Conservation (phyloP, 495 filamentous ascomycete genomes). For the Penicillium silybi region DNA sequence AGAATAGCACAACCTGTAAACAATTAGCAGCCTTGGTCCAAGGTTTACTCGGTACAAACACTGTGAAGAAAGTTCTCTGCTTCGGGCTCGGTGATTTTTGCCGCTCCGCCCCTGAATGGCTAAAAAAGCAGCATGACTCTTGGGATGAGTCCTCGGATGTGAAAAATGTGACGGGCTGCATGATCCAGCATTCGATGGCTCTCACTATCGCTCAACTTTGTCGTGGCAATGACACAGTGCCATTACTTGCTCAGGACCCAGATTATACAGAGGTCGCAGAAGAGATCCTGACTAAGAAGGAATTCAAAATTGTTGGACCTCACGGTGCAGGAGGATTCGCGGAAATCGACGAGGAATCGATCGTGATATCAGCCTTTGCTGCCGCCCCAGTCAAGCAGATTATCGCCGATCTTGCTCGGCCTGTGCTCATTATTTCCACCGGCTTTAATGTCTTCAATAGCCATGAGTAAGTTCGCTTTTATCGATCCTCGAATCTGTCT, state of each 20-base stretch:
- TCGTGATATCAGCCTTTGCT: slow-evolving; percentile 32
- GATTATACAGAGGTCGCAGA: slow-evolving; percentile 28
- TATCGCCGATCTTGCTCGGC: slow-evolving; percentile 36
- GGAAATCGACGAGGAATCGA: slow-evolving; percentile 33
- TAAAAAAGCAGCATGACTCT: slow-evolving; percentile 23
- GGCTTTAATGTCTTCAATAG: slow-evolving; percentile 24
- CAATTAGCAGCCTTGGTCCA: slow-evolving; percentile 23
- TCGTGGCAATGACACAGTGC: slow-evolving; percentile 21
- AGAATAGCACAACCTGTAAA: slow-evolving; percentile 28
- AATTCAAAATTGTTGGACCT: slow-evolving; percentile 33
- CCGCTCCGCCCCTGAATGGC: slow-evolving; percentile 27
- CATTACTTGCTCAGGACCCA: slow-evolving; percentile 31
- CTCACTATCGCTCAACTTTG: slow-evolving; percentile 31
- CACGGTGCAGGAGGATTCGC: slow-evolving; percentile 38
- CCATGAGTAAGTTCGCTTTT: slow-evolving; percentile 28
- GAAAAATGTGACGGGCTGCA: slow-evolving; percentile 23
- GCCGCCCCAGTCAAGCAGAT: slow-evolving; percentile 30
- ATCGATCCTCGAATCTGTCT: slow-evolving; percentile 22
- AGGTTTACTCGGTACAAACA: slow-evolving; percentile 23
- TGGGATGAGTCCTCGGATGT: slow-evolving; percentile 27
- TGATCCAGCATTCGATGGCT: slow-evolving; percentile 33
- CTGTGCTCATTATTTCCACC: slow-evolving; percentile 24
- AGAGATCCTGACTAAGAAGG: slow-evolving; percentile 28
- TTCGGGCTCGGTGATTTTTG: slow-evolving; percentile 38
- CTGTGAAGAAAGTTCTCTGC: slow-evolving; percentile 35